Base-by-base conservation (phyloP, 2,329 filamentous ascomycete species). In the Apiospora hydei region DNA sequence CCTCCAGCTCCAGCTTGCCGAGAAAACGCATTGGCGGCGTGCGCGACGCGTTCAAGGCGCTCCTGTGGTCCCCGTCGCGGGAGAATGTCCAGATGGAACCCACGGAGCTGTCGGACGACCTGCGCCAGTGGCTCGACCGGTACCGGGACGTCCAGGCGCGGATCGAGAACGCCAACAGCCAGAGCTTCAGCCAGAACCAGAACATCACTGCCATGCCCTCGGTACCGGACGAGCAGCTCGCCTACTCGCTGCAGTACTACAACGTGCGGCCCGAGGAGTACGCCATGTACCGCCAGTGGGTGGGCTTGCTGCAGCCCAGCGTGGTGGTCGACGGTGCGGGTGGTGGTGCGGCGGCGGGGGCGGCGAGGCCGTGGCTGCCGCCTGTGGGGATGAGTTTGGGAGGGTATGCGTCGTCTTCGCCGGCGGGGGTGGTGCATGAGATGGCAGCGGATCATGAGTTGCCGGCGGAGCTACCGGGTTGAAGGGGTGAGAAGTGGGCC, bases 211-310 rank as follows among this genome's bases (percentile, higher is more conserved):
- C 34, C 41, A 18, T 10, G 1, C 18, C 44, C 11, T 38, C 67
- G 5, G 67, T 69, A 43, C 44, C 64, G 43, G n/a, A 57, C 67
- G 18, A n/a, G 49, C 72, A 24, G 38, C 38, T 47, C 24, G 41
- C 53, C 41, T 24, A 30, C 66, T 68, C 57, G 47, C 30, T 69
- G 72, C 66, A 71, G 21, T 73, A 51, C 43, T 67, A 71, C 64
- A 71, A 72, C 21, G 71, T 71, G 4, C 43, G 49, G 24, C 68
- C 64, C 2, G 72, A 53, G 30, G 71, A 73, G 30, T 69, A 73
- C 61, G 67, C 68, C 30, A 64, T 71, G 57, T 73, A 73, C 68
- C 68, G 46, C 30, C 57, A 49, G 70, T 71, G 67, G 68, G 41
- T 72, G 24, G 7, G 61, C 26, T 38, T 70, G 10, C 70, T 71